Evolutionary conservation across 352 stramenopile genomes (phyloP).

Genomic region (Thalassiosira livingstoniorum): DNA sequence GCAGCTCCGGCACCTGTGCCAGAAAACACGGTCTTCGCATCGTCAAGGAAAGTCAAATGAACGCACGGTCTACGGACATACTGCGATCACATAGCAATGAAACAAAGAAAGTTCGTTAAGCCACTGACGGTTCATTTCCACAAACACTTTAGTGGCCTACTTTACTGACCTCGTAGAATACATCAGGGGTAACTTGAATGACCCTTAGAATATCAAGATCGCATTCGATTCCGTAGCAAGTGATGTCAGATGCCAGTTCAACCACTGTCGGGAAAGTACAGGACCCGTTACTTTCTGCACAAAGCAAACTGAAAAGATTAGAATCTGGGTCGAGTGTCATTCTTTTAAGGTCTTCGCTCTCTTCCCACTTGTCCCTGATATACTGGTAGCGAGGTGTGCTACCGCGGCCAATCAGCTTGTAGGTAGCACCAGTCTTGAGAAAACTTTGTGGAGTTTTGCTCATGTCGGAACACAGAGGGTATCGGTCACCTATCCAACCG

Average conservation of each 20-base stretch:
- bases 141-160: too few species aligned
- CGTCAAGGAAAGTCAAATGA: slow-evolving; percentile 48
- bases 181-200: slow-evolving; percentile 54
- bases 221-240: slow-evolving; percentile 51
- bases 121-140: too few species aligned
- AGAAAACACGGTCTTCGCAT: slow-evolving; percentile 21
- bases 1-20: neutral
- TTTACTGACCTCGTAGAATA: slow-evolving; percentile 82
- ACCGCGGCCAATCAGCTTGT: slow-evolving; percentile 54
- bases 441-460: slow-evolving; percentile 45
- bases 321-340: slow-evolving; percentile 35
- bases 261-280: slow-evolving; percentile 57
- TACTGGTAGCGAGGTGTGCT: slow-evolving; percentile 44
- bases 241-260: slow-evolving; percentile 38
- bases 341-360: slow-evolving; percentile 25
- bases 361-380: slow-evolving; percentile 28
- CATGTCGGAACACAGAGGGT: slow-evolving; percentile 66
- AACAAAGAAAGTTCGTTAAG: too few species aligned
- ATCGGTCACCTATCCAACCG: slow-evolving; percentile 68
- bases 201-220: slow-evolving; percentile 52
- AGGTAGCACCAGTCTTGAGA: slow-evolving; percentile 63
- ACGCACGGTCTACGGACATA: slow-evolving; percentile 55
- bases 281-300: slow-evolving; percentile 6
- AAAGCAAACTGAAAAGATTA: slow-evolving; percentile 41
- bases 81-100: too few species aligned